phyloP scores from a whole-genome alignment of 202 grass and related monocot species.

The Saccharum hybrid region DNA sequence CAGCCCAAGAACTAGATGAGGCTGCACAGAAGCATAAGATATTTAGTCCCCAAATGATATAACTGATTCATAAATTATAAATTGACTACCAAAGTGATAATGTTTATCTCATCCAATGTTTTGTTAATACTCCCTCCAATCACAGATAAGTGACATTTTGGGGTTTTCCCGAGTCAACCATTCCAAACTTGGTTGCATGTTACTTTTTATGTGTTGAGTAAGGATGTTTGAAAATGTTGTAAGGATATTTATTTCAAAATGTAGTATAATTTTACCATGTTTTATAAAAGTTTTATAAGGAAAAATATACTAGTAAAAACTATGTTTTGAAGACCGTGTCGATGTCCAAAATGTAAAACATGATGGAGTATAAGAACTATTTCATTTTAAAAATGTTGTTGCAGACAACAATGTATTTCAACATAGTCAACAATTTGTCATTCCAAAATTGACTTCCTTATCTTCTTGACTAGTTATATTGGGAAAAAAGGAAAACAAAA shows the following conservation, averaged over 20 bases:
- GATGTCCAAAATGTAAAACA: not conserved
- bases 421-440: not conserved
- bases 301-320: not conserved
- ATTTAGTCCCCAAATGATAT: slow-evolving; percentile 24
- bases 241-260: not conserved
- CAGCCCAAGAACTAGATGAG: slow-evolving; percentile 91
- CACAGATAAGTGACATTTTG: not conserved
- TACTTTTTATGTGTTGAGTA: not conserved
- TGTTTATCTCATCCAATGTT: not conserved
- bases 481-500: not conserved
- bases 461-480: not conserved
- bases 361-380: slow-evolving; percentile 1
- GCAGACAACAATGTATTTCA: not conserved
- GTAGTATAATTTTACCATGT: not conserved
- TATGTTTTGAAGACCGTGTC: not conserved
- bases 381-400: not conserved
- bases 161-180: not conserved
- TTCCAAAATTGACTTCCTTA: not conserved
- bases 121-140: not conserved
- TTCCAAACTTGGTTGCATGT: not conserved
- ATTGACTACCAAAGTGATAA: not conserved
- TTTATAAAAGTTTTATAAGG: not conserved
- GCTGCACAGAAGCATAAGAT: slow-evolving; percentile 58
- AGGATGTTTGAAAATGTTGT: not conserved
- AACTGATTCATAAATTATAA: slow-evolving; percentile 20